These are phyloP conservation scores for Phytopythium delawarense DNA, from an alignment of 352 stramenopile species.

Conservation along the genomic window DNA sequence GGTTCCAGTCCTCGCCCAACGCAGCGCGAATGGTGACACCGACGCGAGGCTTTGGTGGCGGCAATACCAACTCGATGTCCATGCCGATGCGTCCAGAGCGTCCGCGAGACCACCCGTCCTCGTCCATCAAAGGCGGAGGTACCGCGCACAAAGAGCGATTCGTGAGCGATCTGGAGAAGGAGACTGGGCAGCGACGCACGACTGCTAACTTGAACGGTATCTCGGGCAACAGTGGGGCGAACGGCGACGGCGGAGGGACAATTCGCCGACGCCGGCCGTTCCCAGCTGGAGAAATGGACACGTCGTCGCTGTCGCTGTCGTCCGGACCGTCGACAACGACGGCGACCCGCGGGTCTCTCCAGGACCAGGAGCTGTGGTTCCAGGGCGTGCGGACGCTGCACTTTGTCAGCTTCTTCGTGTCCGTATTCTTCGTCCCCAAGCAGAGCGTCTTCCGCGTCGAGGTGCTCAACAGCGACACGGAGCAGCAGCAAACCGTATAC, in stretches of 20 bases:
- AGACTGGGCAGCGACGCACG: slow-evolving; percentile 59
- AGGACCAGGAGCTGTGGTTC: slow-evolving; percentile 66
- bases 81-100: slow-evolving; percentile 55
- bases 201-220: slow-evolving; percentile 18
- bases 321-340: slow-evolving; percentile 14
- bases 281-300: slow-evolving; percentile 20
- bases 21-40: neutral
- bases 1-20: slow-evolving; percentile 3
- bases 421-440: slow-evolving; percentile 58
- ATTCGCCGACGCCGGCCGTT: slow-evolving; percentile 27
- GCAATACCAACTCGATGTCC: slow-evolving; percentile 14
- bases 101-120: slow-evolving; percentile 24
- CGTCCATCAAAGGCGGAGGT: slow-evolving; percentile 18
- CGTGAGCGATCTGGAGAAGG: slow-evolving; percentile 63
- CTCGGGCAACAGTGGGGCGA: slow-evolving; percentile 26
- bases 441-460: slow-evolving; percentile 68
- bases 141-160: slow-evolving; percentile 67
- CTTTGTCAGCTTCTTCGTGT: slow-evolving; percentile 69
- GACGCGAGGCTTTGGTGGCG: slow-evolving; percentile 4
- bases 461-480: slow-evolving; percentile 76
- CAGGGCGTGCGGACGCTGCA: slow-evolving; percentile 61
- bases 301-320: neutral
- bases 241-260: slow-evolving; percentile 11
- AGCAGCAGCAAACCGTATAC: slow-evolving; percentile 74
- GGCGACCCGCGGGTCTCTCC: slow-evolving; percentile 14